phyloP scores from a whole-genome alignment of 768 basidiomycete genomes.

The Phylloporus sp. region DNA sequence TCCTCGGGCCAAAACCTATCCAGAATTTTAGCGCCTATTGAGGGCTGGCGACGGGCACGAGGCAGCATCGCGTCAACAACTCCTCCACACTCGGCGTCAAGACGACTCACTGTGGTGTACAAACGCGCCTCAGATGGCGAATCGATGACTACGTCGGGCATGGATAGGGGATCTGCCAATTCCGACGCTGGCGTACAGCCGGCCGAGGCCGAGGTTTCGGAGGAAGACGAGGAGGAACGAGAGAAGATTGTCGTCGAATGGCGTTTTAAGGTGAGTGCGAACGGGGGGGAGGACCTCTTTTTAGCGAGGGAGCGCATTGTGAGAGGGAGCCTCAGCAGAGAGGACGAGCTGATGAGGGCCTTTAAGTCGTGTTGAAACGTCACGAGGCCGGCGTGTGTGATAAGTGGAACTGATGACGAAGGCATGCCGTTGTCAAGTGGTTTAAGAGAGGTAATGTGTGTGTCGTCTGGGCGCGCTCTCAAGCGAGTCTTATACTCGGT shows the following conservation, averaged over 20 bases:
- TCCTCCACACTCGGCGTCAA: background rate
- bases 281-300: slow-evolving; percentile 25
- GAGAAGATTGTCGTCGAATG: slow-evolving; percentile 24
- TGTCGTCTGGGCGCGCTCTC: slow-evolving; percentile 7
- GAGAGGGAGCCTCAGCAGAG: slow-evolving; percentile 25
- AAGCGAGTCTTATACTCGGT: slow-evolving; percentile 18
- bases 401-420: slow-evolving; percentile 23
- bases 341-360: slow-evolving; percentile 23
- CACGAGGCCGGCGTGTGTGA: slow-evolving; percentile 25
- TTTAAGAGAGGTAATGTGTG: slow-evolving; percentile 15
- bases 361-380: slow-evolving; percentile 28
- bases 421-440: slow-evolving; percentile 22
- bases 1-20: slow-evolving; percentile 32
- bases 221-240: slow-evolving; percentile 17
- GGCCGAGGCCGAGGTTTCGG: slow-evolving; percentile 7
- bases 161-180: slow-evolving; percentile 19
- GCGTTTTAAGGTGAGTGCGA: slow-evolving; percentile 20
- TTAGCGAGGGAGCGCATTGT: slow-evolving; percentile 25
- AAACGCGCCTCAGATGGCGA: slow-evolving; percentile 1
- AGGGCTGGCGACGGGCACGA: slow-evolving; percentile 13
- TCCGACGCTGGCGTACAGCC: slow-evolving; percentile 16
- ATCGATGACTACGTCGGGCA: slow-evolving; percentile 1
- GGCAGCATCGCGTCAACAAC: slow-evolving; percentile 9
- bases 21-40: slow-evolving; percentile 26
- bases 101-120: slow-evolving; percentile 12